Conservation (phyloP, 2,329 filamentous ascomycete genomes). For the Niveomyces coronatus region DNA sequence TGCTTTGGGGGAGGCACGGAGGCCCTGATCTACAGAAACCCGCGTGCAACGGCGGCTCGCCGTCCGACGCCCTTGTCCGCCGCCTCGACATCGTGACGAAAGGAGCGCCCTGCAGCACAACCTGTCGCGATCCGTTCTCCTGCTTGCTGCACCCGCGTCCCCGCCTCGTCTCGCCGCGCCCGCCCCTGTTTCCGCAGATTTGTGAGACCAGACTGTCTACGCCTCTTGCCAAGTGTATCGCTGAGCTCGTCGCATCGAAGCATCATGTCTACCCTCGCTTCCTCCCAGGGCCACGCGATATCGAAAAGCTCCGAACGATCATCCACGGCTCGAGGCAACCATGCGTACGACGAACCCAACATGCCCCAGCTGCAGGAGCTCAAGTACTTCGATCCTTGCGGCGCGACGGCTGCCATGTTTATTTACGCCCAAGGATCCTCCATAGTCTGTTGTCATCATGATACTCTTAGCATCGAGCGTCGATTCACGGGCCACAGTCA, state of each 20-base stretch:
- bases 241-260: too few relatives aligned
- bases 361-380: constrained; percentile 39
- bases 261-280: constrained; percentile 48
- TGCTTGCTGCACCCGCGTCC: constrained; percentile 16
- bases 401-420: constrained; percentile 83
- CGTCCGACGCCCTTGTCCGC: constrained; percentile 24
- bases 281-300: constrained; percentile 48
- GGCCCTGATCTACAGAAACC: constrained; percentile 19
- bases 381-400: constrained; percentile 71
- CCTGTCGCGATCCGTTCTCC: constrained; percentile 12
- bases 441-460: constrained; percentile 83
- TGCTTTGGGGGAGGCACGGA: constrained; percentile 17
- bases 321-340: constrained; percentile 35
- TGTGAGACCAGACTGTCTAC: background rate
- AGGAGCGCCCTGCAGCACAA: constrained; percentile 15
- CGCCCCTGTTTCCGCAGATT: too few relatives aligned
- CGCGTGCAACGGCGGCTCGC: constrained; percentile 30
- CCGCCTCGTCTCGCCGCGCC: constrained; percentile 13
- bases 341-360: constrained; percentile 33
- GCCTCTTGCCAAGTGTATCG: too few relatives aligned
- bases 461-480: constrained; percentile 80
- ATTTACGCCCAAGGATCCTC: constrained; percentile 76
- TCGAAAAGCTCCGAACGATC: constrained; percentile 48
- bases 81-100: constrained; percentile 12
- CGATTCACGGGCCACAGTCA: constrained; percentile 77